Evolutionary conservation across 495 filamentous ascomycete genomes (phyloP).

Genomic region (Penicillium salamii): DNA sequence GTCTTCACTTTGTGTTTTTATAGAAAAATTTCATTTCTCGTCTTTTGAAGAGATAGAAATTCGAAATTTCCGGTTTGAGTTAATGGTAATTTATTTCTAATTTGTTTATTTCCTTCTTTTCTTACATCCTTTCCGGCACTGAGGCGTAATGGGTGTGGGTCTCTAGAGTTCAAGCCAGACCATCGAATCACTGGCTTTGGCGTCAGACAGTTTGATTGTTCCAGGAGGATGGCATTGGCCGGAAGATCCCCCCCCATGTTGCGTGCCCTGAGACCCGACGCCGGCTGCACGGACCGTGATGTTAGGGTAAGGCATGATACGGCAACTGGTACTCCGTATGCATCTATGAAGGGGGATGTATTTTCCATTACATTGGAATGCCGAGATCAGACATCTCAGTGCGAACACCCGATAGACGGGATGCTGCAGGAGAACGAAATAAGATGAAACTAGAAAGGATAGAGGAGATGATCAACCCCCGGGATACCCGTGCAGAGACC

Average conservation of each 20-base stretch:
- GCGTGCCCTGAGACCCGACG: slow-evolving; percentile 28
- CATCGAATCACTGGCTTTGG: slow-evolving; percentile 25
- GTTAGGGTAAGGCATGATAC: slow-evolving; percentile 10
- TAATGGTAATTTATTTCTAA: slow-evolving; percentile 4
- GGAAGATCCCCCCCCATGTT: slow-evolving; percentile 29
- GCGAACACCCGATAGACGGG: slow-evolving; percentile 40
- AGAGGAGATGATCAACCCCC: slow-evolving; percentile 36
- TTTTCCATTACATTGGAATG: slow-evolving; percentile 26
- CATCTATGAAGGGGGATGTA: slow-evolving; percentile 16
- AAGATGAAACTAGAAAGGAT: slow-evolving; percentile 40
- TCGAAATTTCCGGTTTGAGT: neutral
- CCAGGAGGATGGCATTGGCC: slow-evolving; percentile 33
- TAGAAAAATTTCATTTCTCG: neutral
- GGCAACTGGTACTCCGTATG: slow-evolving; percentile 2
- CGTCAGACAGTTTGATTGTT: slow-evolving; percentile 29
- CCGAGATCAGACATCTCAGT: slow-evolving; percentile 38
- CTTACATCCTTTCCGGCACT: slow-evolving; percentile 10
- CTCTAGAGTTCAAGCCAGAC: slow-evolving; percentile 26
- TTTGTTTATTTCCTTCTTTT: slow-evolving; percentile 11
- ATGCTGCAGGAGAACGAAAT: slow-evolving; percentile 40
- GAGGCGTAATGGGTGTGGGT: slow-evolving; percentile 3
- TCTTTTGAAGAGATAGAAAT: too few relatives aligned
- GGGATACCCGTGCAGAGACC: slow-evolving; percentile 37
- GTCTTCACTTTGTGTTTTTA: neutral
- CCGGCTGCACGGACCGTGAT: slow-evolving; percentile 28